A percentile compares a stretch with the other conserved stretches of the same genome.
phyloP scores from a whole-genome alignment of 2,329 filamentous ascomycete species.

The Thyridium curvatum region DNA sequence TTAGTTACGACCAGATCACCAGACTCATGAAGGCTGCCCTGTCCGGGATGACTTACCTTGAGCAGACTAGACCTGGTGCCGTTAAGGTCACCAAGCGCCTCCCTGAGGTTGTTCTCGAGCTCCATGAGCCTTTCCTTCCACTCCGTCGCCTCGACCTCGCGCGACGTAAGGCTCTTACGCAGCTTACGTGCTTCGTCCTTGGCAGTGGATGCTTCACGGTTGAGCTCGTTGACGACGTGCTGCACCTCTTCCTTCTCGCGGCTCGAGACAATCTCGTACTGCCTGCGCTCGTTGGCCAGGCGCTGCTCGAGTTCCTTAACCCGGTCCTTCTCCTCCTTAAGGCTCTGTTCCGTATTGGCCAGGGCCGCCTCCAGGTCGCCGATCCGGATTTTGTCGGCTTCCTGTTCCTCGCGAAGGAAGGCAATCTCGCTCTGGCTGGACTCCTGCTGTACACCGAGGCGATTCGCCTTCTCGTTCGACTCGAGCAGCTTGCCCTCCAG shows the following conservation, averaged over 20 bases:
- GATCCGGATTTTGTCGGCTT: constrained; percentile 96
- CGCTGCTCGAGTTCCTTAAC: constrained; percentile 65
- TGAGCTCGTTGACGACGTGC: constrained; percentile 87
- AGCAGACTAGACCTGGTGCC: constrained; percentile 81
- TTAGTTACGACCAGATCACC: not conserved
- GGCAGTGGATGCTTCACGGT: constrained; percentile 70
- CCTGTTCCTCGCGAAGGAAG: constrained; percentile 94
- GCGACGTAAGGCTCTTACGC: constrained; percentile 73
- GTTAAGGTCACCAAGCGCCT: constrained; percentile 80
- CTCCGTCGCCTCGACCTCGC: constrained; percentile 81
- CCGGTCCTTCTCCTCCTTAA: constrained; percentile 82
- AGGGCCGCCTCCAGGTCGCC: constrained; percentile 83
- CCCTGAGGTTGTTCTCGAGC: constrained; percentile 80
- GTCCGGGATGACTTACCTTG: constrained; percentile 45
- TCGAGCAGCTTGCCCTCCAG: constrained; percentile 81
- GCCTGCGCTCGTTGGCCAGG: constrained; percentile 73
- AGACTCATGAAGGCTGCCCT: not conserved
- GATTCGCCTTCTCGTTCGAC: constrained; percentile 79
- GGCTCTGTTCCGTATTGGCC: constrained; percentile 67
- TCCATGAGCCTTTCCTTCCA: constrained; percentile 91
- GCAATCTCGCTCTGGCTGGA: constrained; percentile 88
- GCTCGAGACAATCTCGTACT: constrained; percentile 79
- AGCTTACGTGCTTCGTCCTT: constrained; percentile 83
- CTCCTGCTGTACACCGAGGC: constrained; percentile 85
- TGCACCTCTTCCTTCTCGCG: constrained; percentile 94